Percentiles rank a stretch among this genome's conserved stretches.
These are phyloP conservation scores for Eimeria brunetti DNA, from an alignment of 169 alveolate genomes.

Conservation along the genomic window DNA sequence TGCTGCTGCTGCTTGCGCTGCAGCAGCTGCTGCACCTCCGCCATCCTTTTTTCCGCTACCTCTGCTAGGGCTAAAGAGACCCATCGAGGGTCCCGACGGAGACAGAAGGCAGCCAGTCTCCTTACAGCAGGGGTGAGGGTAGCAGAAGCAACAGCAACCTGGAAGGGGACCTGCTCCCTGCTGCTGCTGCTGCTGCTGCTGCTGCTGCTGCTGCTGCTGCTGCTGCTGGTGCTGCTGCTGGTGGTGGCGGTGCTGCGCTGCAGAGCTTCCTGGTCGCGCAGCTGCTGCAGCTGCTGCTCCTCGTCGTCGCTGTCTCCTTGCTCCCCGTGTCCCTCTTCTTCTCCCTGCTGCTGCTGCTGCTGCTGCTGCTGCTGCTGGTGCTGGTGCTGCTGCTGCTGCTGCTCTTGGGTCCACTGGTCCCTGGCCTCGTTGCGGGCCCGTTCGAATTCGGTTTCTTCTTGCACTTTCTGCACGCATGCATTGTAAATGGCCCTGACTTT, in stretches of 20 bases:
- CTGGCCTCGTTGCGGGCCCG: neutral
- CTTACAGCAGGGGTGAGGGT: slow-evolving; percentile 72
- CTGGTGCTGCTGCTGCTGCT: slow-evolving; percentile 22
- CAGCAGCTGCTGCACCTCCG: slow-evolving; percentile 20
- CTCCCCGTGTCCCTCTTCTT: neutral
- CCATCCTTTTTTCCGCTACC: neutral
- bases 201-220: slow-evolving; percentile 35
- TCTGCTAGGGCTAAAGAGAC: slow-evolving; percentile 3
- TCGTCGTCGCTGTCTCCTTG: neutral
- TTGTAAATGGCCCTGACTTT: slow-evolving; percentile 88
- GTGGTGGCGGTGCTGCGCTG: neutral
- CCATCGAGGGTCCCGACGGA: slow-evolving; percentile 53
- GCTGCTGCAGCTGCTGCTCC: neutral
- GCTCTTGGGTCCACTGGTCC: neutral
- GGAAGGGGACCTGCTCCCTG: neutral
- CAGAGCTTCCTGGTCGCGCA: neutral
- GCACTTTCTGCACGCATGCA: slow-evolving; percentile 1
- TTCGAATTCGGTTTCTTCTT: neutral
- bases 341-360: neutral
- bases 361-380: neutral
- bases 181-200: slow-evolving; percentile 41
- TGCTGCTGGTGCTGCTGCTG: neutral
- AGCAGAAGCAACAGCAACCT: slow-evolving; percentile 73
- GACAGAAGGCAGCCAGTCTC: slow-evolving; percentile 74
- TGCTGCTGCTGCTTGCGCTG: too few species aligned